These are phyloP conservation scores for Dovyalis caffra DNA, from an alignment of 345 rosid genomes.

Conservation along the genomic window DNA sequence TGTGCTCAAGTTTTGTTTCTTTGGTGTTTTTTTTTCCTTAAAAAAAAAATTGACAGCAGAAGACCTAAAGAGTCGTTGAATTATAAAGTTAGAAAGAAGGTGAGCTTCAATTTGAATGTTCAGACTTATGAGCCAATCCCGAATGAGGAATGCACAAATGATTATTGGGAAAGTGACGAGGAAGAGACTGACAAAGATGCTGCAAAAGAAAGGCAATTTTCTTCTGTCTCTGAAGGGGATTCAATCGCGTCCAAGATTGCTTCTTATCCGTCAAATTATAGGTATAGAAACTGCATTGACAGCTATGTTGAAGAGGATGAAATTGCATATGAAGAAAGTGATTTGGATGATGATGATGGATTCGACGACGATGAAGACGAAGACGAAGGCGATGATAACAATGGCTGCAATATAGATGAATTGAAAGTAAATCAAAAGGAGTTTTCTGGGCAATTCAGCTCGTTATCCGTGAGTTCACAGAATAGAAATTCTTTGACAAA, in stretches of 20 bases:
- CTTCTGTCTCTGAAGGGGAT: conserved; percentile 9
- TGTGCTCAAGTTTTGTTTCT: not conserved
- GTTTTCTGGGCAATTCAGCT: conserved; percentile 5
- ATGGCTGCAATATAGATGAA: conserved; percentile 7
- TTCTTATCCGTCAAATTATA: conserved; percentile 24
- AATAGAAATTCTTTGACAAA: conserved; percentile 10
- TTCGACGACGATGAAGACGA: conserved; percentile 3
- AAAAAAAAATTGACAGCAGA: conserved; percentile 10
- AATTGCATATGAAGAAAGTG: conserved; percentile 50
- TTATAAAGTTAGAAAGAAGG: conserved; percentile 27
- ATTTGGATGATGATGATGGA: conserved; percentile 30
- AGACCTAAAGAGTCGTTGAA: conserved; percentile 25
- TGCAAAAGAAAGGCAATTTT: conserved; percentile 6
- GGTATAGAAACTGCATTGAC: conserved; percentile 32
- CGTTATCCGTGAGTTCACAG: conserved; percentile 15
- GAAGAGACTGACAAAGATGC: conserved; percentile 20
- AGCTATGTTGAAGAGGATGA: conserved; percentile 68
- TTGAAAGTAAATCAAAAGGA: conserved; percentile 18
- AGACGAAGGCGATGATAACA: not conserved
- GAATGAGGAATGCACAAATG: conserved; percentile 11
- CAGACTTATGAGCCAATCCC: conserved; percentile 34
- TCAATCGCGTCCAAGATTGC: conserved; percentile 26
- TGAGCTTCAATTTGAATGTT: conserved; percentile 35
- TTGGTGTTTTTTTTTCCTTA: not conserved
- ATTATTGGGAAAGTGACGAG: conserved; percentile 37